Evolutionary conservation across 768 basidiomycete genomes (phyloP), one percentile per base, ranked within the genome.

Genomic region (Termitomyces sp.): DNA sequence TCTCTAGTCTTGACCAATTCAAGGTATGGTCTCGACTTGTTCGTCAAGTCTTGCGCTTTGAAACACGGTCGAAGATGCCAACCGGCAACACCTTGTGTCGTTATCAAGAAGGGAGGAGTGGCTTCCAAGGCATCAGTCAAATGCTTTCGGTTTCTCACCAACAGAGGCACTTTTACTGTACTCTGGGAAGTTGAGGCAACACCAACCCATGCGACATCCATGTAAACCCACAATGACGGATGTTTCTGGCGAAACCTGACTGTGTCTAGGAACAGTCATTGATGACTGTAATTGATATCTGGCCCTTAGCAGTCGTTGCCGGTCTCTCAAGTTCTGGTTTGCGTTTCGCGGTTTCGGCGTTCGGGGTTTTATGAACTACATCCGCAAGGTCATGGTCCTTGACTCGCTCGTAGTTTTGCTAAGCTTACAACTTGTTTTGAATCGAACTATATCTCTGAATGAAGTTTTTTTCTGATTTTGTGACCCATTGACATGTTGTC

Each of bases 281-380:
- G 94, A 98, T 65, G 92, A 90, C n/a, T n/a, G 90, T 18, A 91
- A 93, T 67, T 92, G 90, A 90, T 89, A 90, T 66, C 73, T 92
- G 24, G 78, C 79, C 7, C 83, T 96, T 3, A 92, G 92, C 12
- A 81, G 93, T 20, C 83, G 90, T 43, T 97, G 96, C 80, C 81
- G 94, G 36, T 89, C 92, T 22, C 77, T 95, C 61, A 96, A 97
- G 69, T 63, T 97, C 6, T 96, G 92, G 92, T 97, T 96, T 68
- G 90, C 95, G 26, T 73, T 97, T 50, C 81, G 94, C 16, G 87
- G 88, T 60, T 95, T 80, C 62, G 94, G 94, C 6, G 79, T 83
- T 10, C n/a, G 85, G 49, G 94, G 94, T 0, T 94, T 95, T 75
- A 84, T 83, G 59, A 76, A 71, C 16, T 85, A 96, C 66, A 87